Evolutionary conservation across 148 eudicot species (phyloP), one percentile per base, ranked within the genome.

Genomic region (Amaranthus palmeri): DNA sequence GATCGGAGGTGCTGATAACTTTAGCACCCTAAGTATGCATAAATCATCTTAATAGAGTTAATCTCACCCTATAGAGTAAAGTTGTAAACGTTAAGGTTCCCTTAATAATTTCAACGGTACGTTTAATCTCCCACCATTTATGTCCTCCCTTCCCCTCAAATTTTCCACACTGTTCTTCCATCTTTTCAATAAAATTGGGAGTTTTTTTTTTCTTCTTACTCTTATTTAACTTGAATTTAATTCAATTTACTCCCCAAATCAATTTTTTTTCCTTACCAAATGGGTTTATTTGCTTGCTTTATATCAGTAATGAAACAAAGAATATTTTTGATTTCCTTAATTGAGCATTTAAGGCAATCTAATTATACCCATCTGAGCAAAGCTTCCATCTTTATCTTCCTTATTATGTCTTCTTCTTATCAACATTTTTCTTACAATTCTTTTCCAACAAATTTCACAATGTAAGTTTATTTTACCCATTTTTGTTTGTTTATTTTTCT

Each of bases 261-360:
- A 25, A 71, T 7, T 4, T 7, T 61, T 4, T n/a, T 56, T n/a
- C 42, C 25, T 64, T 52, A 43, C 10, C 36, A 47, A 65, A 43
- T 65, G 41, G 43, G 42, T 47, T 65, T 47, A 4, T 56, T 17
- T n/a, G 3, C 2, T 54, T 46, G 68, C 68, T 47, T 63, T 65
- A 25, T 25, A 25, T 25, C 36, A 25, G 36, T 25, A n/a, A 65
- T 4, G 43, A 3, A 49, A 36, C 54, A 43, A 36, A 52, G 68
- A 61, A 74, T 69, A 70, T 41, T 65, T 57, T 49, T 49, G 68
- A 42, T 47, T 64, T 5, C 75, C 45, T 74, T 62, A 7, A 17
- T 68, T 73, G 8, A 15, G 56, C 77, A 78, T 41, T 78, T 69
- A 57, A 78, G 47, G 74, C 56, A 54, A 68, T 73, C 77, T 65